Base-by-base conservation (phyloP, 768 basidiomycete genomes). In the Collybiopsis confluens region DNA sequence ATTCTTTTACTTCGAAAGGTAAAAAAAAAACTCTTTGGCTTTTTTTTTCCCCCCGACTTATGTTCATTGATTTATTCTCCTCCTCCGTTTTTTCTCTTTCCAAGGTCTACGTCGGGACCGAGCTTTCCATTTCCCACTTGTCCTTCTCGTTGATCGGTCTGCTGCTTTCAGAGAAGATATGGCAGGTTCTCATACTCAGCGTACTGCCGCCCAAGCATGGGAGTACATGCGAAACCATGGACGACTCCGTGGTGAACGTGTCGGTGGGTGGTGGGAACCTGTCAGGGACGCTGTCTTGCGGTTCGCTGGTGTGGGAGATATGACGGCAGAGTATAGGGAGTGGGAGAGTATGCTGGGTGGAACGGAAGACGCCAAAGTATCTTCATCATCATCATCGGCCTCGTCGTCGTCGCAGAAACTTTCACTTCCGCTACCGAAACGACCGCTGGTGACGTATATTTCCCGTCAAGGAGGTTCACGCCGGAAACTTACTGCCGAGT, bases 211-310 rank as follows among this genome's bases (percentile, higher is more conserved):
- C 1, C 82, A 84, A 63, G 84, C 90, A 7, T 74, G 78, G 68
- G 76, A 85, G 44, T 66, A 71, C 54, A 81, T 86, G 75, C 64
- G 62, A 27, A 41, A 26, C 11, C 50, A 54, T 18, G 47, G 65
- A 9, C 64, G 68, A 55, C 62, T 77, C 10, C 61, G 68, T 27
- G 76, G 77, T 0, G 49, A 65, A 9, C 60, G 68, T 4, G 77
- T 74, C 5, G 79, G 78, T 26, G 77, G 76, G 40, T 93, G 89
- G 89, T 94, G 90, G 90, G 83, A 85, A 62, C 81, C 85, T n/a
- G 63, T 93, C 20, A 73, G 86, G 30, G 65, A 77, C 35, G 79
- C 79, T 2, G 77, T 92, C 26, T 77, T 88, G 68, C 72, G 79
- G 46, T 91, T 88, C 58, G 83, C 85, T 0, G 84, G 88, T 2